These are phyloP conservation scores for Trichosanthes truncata DNA, from an alignment of 306 rosid species.

Conservation along the genomic window DNA sequence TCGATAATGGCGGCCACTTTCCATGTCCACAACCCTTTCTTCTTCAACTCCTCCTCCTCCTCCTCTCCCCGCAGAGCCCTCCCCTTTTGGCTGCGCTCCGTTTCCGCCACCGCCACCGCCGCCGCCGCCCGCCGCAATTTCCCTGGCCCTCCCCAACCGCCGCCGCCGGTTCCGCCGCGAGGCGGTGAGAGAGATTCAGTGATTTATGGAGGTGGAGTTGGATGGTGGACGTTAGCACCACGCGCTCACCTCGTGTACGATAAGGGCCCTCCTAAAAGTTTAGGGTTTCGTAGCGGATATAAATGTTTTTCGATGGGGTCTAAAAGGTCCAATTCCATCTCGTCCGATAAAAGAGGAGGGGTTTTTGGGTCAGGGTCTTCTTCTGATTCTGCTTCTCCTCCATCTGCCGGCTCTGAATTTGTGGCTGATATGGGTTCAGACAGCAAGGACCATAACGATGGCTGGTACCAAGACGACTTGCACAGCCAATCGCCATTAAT, in stretches of 20 bases:
- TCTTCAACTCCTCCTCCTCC: neutral
- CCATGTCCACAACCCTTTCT: slow-evolving; percentile 6
- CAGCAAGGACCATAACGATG: slow-evolving; percentile 24
- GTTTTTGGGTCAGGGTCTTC: slow-evolving; percentile 19
- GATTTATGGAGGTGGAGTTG: neutral
- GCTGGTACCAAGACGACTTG: slow-evolving; percentile 24
- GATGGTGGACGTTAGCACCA: slow-evolving; percentile 22
- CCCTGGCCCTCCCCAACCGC: neutral
- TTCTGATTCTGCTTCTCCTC: slow-evolving; percentile 14
- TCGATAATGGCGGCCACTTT: slow-evolving; percentile 16
- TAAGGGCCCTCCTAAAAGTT: slow-evolving; percentile 8
- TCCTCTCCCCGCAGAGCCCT: neutral
- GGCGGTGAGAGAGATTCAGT: slow-evolving; percentile 4
- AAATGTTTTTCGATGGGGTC: slow-evolving; percentile 6
- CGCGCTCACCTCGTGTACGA: slow-evolving; percentile 28
- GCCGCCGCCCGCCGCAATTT: slow-evolving; percentile 3
- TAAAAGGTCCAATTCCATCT: neutral
- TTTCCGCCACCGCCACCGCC: slow-evolving; percentile 8
- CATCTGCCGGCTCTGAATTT: slow-evolving; percentile 29
- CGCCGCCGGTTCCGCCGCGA: neutral
- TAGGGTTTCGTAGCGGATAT: slow-evolving; percentile 25
- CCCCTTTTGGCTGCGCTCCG: neutral
- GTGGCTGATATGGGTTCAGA: slow-evolving; percentile 47
- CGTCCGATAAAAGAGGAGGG: slow-evolving; percentile 16
- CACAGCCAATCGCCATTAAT: slow-evolving; percentile 18